These are phyloP conservation scores for Penicillium sp. DNA, from an alignment of 2,329 filamentous ascomycete genomes.

Conservation along the genomic window DNA sequence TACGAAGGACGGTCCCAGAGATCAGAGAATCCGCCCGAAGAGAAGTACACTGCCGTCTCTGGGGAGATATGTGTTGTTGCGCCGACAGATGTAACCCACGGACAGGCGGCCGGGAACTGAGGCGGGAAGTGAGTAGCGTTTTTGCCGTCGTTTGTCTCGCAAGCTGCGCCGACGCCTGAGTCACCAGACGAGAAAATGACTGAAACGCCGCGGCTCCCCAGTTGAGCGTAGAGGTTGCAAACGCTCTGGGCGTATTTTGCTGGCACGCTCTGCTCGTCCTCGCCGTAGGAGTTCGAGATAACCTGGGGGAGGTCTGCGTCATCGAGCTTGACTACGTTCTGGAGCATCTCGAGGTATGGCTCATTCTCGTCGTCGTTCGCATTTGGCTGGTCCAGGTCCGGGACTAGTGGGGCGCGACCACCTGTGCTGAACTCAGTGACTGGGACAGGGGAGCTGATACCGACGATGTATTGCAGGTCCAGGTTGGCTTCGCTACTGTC, in stretches of 20 bases:
- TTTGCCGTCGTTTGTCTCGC: constrained; percentile 34
- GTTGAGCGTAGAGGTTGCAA: constrained; percentile 49
- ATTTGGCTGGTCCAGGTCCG: constrained; percentile 49
- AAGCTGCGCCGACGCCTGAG: constrained; percentile 44
- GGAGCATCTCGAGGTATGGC: constrained; percentile 42
- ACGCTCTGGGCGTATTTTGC: constrained; percentile 38
- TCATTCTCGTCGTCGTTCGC: constrained; percentile 47
- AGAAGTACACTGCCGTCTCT: constrained; percentile 42
- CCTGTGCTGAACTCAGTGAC: constrained; percentile 51
- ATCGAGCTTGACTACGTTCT: constrained; percentile 32
- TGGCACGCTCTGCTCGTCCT: constrained; percentile 42
- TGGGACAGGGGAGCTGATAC: constrained; percentile 45
- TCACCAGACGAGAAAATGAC: constrained; percentile 53
- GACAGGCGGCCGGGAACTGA: constrained; percentile 42
- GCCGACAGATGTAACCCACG: constrained; percentile 44
- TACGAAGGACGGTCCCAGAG: constrained; percentile 37
- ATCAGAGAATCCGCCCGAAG: constrained; percentile 44
- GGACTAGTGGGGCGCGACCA: constrained; percentile 47
- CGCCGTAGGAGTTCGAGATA: constrained; percentile 43
- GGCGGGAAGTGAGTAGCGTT: constrained; percentile 43
- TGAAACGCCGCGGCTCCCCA: constrained; percentile 52
- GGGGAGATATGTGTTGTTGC: constrained; percentile 39
- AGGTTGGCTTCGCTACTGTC: constrained; percentile 52
- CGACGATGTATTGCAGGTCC: constrained; percentile 52
- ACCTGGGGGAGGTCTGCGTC: constrained; percentile 36